Evolutionary conservation across 208 protist genomes (phyloP).

Genomic region (Polymyxa betae): DNA sequence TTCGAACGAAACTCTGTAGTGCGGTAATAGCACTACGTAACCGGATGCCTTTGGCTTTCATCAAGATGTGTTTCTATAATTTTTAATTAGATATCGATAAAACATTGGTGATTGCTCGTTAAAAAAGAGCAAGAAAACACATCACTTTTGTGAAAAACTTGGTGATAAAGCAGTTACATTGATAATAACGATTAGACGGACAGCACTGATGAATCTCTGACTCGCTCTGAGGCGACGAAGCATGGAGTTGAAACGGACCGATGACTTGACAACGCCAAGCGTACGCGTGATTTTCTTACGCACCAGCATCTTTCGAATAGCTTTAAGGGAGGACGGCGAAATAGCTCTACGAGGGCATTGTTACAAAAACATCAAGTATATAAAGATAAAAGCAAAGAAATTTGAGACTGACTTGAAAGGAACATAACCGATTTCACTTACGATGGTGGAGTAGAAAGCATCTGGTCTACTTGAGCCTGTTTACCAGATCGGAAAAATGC

Average conservation of each 20-base stretch:
- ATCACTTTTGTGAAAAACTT: no score
- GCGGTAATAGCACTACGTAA: background rate
- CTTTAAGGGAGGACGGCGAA: background rate
- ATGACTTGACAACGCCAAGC: background rate
- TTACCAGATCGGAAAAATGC: constrained; percentile 22
- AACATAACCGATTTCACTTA: background rate
- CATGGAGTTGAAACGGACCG: background rate
- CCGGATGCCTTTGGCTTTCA: background rate
- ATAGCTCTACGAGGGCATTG: background rate
- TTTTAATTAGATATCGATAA: no score
- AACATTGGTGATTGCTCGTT: no score
- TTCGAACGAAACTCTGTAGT: background rate
- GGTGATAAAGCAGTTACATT: constrained; percentile 4
- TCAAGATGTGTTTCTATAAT: background rate
- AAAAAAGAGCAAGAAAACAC: no score
- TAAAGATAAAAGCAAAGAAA: no score
- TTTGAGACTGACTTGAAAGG: no score
- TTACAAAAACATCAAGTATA: no score
- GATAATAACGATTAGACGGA: background rate
- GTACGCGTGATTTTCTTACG: constrained; percentile 34
- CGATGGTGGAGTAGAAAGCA: background rate
- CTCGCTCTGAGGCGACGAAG: background rate
- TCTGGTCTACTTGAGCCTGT: constrained; percentile 18
- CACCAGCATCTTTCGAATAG: background rate
- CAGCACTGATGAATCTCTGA: background rate